Conservation (phyloP, 2,329 filamentous ascomycete species). For the Trichoderma atrobrunneum region DNA sequence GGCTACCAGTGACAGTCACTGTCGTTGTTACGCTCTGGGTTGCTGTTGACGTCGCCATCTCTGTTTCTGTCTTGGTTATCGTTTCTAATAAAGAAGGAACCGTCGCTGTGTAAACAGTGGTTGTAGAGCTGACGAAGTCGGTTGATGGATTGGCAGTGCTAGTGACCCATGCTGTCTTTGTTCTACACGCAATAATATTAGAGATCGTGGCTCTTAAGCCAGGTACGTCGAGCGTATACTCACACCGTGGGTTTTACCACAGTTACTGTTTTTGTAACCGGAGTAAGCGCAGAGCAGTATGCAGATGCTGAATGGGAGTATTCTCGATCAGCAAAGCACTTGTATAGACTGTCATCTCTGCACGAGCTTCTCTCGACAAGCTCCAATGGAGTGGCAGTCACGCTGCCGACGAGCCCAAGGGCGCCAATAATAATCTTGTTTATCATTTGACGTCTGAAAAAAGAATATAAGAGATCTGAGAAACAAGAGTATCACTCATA, state of each 20-base stretch:
- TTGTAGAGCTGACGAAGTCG: conserved; percentile 19
- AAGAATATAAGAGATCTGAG: background rate
- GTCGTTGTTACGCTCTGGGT: conserved; percentile 23
- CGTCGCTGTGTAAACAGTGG: conserved; percentile 24
- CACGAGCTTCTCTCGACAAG: conserved; percentile 20
- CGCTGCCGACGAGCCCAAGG: conserved; percentile 2
- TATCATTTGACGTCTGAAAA: background rate
- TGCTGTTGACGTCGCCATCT: conserved; percentile 8
- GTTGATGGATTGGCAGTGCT: conserved; percentile 18
- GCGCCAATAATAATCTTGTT: conserved; percentile 4
- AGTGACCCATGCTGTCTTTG: conserved; percentile 19
- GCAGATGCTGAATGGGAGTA: conserved; percentile 24
- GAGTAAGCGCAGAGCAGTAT: conserved; percentile 24
- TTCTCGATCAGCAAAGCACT: conserved; percentile 25
- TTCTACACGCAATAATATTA: background rate
- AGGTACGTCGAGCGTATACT: background rate
- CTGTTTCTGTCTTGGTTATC: background rate
- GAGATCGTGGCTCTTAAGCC: background rate
- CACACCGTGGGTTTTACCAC: conserved; percentile 21
- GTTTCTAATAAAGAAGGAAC: conserved; percentile 24
- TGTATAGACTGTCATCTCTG: conserved; percentile 26
- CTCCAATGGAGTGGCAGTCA: conserved; percentile 17
- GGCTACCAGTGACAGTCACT: background rate
- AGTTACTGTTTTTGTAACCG: conserved; percentile 22
- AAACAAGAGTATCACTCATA: background rate